Base-by-base conservation (phyloP, 148 eudicot genomes). In the Spergularia marina region DNA sequence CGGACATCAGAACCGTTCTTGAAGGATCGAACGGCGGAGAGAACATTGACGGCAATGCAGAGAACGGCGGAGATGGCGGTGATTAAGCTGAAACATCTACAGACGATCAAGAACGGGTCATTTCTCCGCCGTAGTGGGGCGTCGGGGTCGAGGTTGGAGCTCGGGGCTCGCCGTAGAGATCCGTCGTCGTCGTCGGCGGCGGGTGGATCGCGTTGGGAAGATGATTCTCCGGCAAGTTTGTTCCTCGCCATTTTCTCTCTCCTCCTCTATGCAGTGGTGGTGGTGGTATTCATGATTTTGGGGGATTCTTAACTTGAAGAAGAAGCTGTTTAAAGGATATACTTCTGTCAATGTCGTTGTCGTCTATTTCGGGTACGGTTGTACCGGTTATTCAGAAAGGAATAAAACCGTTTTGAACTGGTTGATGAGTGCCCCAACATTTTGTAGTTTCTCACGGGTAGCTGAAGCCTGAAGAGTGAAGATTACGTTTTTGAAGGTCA, bases 1-100 rank as follows among this genome's bases (percentile, higher is more conserved):
- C 68, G 40, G 70, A 94, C 98, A 83, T 95, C 92, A 11, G 87
- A 87, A 77, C 84, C 89, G 65, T 85, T 71, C 68, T 76, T 85
- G 89, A 95, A 95, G 5, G 94, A 89, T 60, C 86, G 86, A 71
- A 90, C 82, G 5, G 98, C 98, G 5, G 96, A 85, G 60, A 92
- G 81, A 36, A 90, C 86, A 61, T 95, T 95, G 53, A 84, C 90
- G 58, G 79, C 84, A 51, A 92, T 86, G 82, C 98, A 95, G 23
- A 89, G 89, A 56, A 89, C 30, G 15, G 89, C 89, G 18, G 90
- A 85, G 23, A 87, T 11, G 0, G 89, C 76, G 1, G 98, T 92
- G 34, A 95, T 69, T 9, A 92, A 57, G 77, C 94, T 86, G 87
- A 95, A 92, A 70, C 85, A 83, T 53, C 87, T 79, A 69, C 97